Base-by-base conservation (phyloP, 805 yeast species). In the Ogataea parapolymorpha region DNA sequence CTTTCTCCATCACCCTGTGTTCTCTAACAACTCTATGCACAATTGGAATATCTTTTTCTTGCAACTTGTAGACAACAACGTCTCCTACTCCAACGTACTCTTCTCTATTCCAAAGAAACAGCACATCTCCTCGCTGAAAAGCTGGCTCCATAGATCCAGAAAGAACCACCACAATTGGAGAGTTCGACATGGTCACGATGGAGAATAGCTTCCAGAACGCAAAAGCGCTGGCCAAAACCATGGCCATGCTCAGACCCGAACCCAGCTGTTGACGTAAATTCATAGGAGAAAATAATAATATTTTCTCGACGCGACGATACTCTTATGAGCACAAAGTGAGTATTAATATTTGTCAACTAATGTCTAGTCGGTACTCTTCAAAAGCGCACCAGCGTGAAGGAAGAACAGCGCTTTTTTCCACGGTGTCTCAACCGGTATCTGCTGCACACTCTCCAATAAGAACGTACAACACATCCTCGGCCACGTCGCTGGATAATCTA, bases 121-220 rank as follows among this genome's bases (percentile, higher is more conserved):
- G 67, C 13, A 93, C 82, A 61, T 93, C 99, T 37, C 99, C 99
- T 66, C 99, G 78, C 66, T 93, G 97, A 74, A 93, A 93, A 2
- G 99, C 99, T 2, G 99, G 99, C 62, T 93, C 99, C 99, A 93
- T 93, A 2, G 98, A 91, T 5, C 99, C 99, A 1, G 98, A 89
- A 35, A 93, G 75, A 8, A 93, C 99, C 22, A 93, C 99, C 15
- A 93, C 99, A 17, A 93, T 79, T 15, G 99, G 99, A 1, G 97
- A 86, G 46, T 86, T 82, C 0, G 96, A 80, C 64, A 87, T 80
- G 9, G 96, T 74, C 1, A 80, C 69, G 4, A 91, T 68, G 1
- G 88, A 79, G 12, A 91, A 70, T 0, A 85, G 77, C 58, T 87
- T 88, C 95, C 97, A 93, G 45, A 87, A 78, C 76, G 93, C 85